These are phyloP conservation scores for Ganoderma boninense DNA, from an alignment of 1,284 basidiomycete genomes.

Conservation along the genomic window DNA sequence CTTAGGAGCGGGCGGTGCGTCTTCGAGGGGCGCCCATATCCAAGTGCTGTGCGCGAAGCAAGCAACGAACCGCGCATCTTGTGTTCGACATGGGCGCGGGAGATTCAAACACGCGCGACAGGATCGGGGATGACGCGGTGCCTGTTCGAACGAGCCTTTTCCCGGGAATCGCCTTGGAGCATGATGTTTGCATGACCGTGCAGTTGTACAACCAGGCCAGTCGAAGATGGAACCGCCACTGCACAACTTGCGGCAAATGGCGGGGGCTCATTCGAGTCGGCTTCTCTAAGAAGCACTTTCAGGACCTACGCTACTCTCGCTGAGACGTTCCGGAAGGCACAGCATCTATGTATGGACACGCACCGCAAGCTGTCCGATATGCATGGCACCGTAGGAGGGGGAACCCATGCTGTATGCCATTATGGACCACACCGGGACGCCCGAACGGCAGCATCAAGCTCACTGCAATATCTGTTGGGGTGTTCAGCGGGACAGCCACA, in stretches of 20 bases:
- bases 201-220: too few species aligned
- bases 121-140: neutral
- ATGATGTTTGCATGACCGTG: too few species aligned
- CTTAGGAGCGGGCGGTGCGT: neutral
- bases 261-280: too few species aligned
- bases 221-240: too few species aligned
- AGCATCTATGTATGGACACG: too few species aligned
- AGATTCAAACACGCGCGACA: neutral
- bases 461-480: too few species aligned
- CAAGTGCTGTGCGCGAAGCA: neutral
- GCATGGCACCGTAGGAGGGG: neutral
- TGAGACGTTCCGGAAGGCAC: too few species aligned
- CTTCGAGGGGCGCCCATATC: neutral
- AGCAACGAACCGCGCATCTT: neutral
- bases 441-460: neutral
- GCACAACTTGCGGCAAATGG: too few species aligned
- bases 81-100: neutral
- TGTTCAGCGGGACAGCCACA: too few species aligned
- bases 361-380: neutral
- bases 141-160: too few species aligned
- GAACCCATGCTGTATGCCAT: neutral
- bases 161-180: neutral
- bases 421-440: neutral
- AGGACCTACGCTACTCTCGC: too few species aligned
- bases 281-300: too few species aligned